Evolutionary conservation across 2,329 filamentous ascomycete genomes (phyloP), one percentile per base, ranked within the genome.

Genomic region (Stachybotrys chlorohalonatus): DNA sequence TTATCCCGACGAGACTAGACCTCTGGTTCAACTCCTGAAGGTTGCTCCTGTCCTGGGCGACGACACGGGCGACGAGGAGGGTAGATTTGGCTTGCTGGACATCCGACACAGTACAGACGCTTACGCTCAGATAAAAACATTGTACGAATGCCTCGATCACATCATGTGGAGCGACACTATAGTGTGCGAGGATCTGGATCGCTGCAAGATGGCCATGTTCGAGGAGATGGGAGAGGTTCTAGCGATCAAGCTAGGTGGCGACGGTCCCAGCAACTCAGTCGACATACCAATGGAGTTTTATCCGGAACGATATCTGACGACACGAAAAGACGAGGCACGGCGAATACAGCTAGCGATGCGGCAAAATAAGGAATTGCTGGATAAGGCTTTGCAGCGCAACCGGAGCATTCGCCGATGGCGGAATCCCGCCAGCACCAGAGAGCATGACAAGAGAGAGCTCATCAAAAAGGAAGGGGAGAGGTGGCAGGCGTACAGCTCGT

Each of bases 251-350:
- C 62, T 83, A 11, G 68, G 69, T 15, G 71, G 70, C 3, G 67
- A 71, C 5, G 75, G 73, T 2, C 68, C 75, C 5, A 62, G 67
- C 7, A 72, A 73, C 49, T 70, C 70, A 3, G 69, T 81, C 47
- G 76, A 81, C 4, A 74, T 83, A 39, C 80, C 80, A 6, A 66
- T 68, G 47, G 66, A 75, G 11, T 74, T 81, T 57, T 82, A 80
- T 59, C 75, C 78, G 1, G 80, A 83, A 63, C 75, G 73, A n/a
- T 83, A 82, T 55, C 64, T 80, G 52, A 67, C 70, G 51, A 65
- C 61, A 11, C 72, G 74, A 13, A 75, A 73, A 54, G 68, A 76
- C 11, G 73, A 77, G 53, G 75, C 79, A 13, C 57, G 73, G 8
- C 69, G 71, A 7, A 78, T 81, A 47, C 74, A 76, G 36, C 36